Percentiles rank a stretch among this genome's conserved stretches.
Evolutionary conservation across 2,329 filamentous ascomycete species (phyloP).

Genomic region (Cercospora sp.): DNA sequence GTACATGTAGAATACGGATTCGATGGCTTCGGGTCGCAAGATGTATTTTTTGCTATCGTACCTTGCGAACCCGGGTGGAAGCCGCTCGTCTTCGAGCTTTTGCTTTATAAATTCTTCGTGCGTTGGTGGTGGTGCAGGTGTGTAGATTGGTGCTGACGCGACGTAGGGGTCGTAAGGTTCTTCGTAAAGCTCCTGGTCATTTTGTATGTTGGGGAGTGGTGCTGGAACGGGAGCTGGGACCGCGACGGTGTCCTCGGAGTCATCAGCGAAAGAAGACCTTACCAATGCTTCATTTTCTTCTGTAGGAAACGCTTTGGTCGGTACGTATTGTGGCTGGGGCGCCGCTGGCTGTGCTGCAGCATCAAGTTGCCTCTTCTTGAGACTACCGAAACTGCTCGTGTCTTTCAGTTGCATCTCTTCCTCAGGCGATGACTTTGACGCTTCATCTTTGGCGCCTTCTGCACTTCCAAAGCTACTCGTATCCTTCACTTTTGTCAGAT

Average conservation of each 20-base stretch:
- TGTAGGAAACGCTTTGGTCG: constrained; percentile 8
- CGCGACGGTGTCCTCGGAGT: background rate
- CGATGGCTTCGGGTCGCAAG: constrained; percentile 73
- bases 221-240: background rate
- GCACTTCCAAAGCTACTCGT: constrained; percentile 8
- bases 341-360: background rate
- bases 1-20: constrained; percentile 87
- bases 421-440: background rate
- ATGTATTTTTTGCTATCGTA: constrained; percentile 44
- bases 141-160: constrained; percentile 26
- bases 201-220: background rate
- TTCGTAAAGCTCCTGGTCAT: background rate
- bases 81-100: constrained; percentile 42
- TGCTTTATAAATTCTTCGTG: constrained; percentile 37
- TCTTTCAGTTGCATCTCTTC: background rate
- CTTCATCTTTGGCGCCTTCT: constrained; percentile 2
- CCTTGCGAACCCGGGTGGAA: constrained; percentile 45
- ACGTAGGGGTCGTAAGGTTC: constrained; percentile 9
- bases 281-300: constrained; percentile 7
- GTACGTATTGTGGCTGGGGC: constrained; percentile 3
- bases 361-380: constrained; percentile 5
- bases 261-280: constrained; percentile 2
- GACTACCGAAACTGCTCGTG: constrained; percentile 1
- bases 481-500: background rate
- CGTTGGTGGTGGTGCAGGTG: constrained; percentile 30